Evolutionary conservation across 2,329 filamentous ascomycete genomes (phyloP).

Genomic region (Monilinia aucupariae): DNA sequence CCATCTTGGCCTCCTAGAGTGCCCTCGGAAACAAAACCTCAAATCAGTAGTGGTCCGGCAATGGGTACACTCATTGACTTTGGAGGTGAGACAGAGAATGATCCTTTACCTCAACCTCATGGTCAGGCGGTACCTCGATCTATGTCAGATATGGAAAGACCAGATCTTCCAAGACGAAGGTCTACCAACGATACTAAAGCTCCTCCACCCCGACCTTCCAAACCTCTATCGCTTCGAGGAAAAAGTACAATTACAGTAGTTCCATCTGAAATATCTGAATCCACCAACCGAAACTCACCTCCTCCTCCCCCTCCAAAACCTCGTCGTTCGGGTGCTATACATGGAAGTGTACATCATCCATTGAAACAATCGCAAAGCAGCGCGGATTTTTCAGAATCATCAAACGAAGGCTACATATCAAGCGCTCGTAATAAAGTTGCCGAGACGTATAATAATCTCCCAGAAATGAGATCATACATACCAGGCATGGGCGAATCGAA

Average conservation of each 20-base stretch:
- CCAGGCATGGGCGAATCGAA: conserved; percentile 21
- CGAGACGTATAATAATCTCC: conserved; percentile 33
- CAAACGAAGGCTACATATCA: conserved; percentile 29
- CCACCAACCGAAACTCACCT: conserved; percentile 40
- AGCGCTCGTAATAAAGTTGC: conserved; percentile 32
- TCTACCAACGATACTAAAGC: conserved; percentile 26
- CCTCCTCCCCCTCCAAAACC: conserved; percentile 32
- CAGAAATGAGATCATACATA: conserved; percentile 32
- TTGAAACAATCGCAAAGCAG: conserved; percentile 29
- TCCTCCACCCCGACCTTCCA: conserved; percentile 52
- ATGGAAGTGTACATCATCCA: conserved; percentile 22
- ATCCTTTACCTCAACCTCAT: conserved; percentile 36
- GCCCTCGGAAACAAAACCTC: conserved; percentile 24
- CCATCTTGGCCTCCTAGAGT: conserved; percentile 30
- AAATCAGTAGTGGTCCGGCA: conserved; percentile 35
- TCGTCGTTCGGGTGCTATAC: conserved; percentile 23
- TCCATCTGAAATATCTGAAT: conserved; percentile 37
- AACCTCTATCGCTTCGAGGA: conserved; percentile 52
- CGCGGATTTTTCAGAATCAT: conserved; percentile 23
- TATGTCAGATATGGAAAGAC: conserved; percentile 26
- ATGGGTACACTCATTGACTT: conserved; percentile 59
- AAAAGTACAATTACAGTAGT: conserved; percentile 24
- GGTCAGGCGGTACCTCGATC: conserved; percentile 29
- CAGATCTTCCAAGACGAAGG: conserved; percentile 33
- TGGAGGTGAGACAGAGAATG: conserved; percentile 46